Conservation (phyloP, 495 filamentous ascomycete species). For the Penicillium odoratum region DNA sequence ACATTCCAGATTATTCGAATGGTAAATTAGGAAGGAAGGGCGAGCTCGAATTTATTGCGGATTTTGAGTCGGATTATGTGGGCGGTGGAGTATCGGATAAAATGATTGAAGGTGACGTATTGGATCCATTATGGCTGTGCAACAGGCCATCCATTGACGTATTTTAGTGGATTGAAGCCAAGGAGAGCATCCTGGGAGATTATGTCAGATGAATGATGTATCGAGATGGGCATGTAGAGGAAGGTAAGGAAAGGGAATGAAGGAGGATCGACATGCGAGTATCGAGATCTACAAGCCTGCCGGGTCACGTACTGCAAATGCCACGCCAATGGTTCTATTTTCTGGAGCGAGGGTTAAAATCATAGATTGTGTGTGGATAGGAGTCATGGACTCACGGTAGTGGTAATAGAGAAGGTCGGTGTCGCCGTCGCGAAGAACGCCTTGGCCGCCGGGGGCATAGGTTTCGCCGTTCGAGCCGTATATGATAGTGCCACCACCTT, state of each 20-base stretch:
- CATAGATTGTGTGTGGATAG: not conserved
- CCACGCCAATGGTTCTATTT: slow-evolving; percentile 43
- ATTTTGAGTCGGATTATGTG: not conserved
- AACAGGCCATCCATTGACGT: slow-evolving; percentile 48
- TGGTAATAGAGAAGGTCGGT: slow-evolving; percentile 50
- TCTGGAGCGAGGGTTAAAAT: slow-evolving; percentile 30
- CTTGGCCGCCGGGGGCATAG: slow-evolving; percentile 50
- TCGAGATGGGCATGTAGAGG: slow-evolving; percentile 3
- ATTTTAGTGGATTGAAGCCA: slow-evolving; percentile 43
- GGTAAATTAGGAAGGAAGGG: not conserved
- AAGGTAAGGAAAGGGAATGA: slow-evolving; percentile 26
- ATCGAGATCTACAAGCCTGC: slow-evolving; percentile 19
- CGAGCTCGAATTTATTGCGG: not conserved
- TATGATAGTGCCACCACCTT: slow-evolving; percentile 45
- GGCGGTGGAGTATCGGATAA: not conserved
- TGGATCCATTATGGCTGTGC: slow-evolving; percentile 20
- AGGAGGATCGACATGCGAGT: slow-evolving; percentile 12
- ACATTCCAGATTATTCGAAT: not conserved
- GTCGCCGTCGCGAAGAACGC: slow-evolving; percentile 34
- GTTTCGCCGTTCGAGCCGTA: slow-evolving; percentile 49
- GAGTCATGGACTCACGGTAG: slow-evolving; percentile 34
- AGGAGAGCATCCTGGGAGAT: slow-evolving; percentile 40
- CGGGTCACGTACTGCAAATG: slow-evolving; percentile 34
- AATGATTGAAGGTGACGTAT: slow-evolving; percentile 1
- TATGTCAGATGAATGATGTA: slow-evolving; percentile 21